Evolutionary conservation across 164 flowering plant genomes (phyloP), one percentile per base, ranked within the genome.

Genomic region (Macadamia integrifolia): DNA sequence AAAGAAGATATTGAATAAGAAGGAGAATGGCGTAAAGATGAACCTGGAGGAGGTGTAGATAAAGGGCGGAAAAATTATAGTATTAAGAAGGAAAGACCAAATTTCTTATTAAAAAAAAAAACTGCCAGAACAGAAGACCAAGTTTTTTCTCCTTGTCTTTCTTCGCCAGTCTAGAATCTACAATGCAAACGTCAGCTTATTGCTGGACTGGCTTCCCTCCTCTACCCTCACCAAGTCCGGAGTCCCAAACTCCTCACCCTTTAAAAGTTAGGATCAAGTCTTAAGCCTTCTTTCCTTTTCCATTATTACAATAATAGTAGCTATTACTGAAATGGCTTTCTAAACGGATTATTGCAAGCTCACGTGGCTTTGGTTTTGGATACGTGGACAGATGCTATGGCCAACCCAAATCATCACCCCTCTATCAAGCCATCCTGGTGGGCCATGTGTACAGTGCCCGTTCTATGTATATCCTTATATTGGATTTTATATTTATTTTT

Each of bases 101-200:
- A 23, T 23, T 23, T 23, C 23, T 23, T 72, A 53, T 67, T 2
- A 35, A 35, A 35, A 35, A 35, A 35, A 35, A 35, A 35, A 35
- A 35, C 40, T 35, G 85, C 66, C 72, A 75, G 83, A 66, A 66
- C 62, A 73, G 74, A 66, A 76, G 78, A 79, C 74, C 68, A 55
- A 69, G 67, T 67, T 73, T 83, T 83, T 80, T 73, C 82, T 82
- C 49, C 64, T 79, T 79, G 81, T 83, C 79, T 79, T 81, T 83
- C 86, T 70, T 80, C 67, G 79, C 63, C 67, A 58, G 44, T 74
- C 76, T 14, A 82, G 90, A 86, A 84, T 84, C 82, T 67, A 49
- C 53, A 52, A 59, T 52, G 49, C 48, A 43, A 63, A 12, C 61
- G 57, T 64, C 66, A 60, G 65, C 49, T 9, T 6, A 28, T 23